Conservation (phyloP, 805 yeast genomes). For the Komagataella ulmi region DNA sequence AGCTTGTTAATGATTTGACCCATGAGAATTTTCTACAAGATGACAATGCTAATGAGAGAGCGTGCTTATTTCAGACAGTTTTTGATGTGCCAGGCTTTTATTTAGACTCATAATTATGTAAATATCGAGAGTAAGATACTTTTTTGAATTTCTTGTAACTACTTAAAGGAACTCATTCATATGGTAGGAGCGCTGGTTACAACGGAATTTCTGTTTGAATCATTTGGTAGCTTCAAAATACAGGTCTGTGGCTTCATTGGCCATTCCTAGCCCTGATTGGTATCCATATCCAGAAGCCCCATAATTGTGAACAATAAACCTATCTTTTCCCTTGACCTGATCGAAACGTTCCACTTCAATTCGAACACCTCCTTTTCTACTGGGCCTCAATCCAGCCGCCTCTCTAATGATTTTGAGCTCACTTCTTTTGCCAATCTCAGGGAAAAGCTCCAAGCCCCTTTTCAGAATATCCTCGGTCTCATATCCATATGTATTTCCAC, state of each 20-base stretch:
- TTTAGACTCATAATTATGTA: background rate
- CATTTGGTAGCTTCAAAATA: background rate
- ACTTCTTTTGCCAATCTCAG: constrained; percentile 29
- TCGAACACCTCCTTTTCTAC: constrained; percentile 63
- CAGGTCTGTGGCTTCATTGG: constrained; percentile 21
- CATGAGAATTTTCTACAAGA: background rate
- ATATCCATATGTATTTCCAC: constrained; percentile 39
- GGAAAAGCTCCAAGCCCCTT: constrained; percentile 40
- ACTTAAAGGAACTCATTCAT: no score
- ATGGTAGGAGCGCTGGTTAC: background rate
- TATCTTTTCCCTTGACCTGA: constrained; percentile 18
- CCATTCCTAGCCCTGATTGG: constrained; percentile 56
- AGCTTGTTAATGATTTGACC: background rate
- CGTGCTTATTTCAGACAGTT: background rate
- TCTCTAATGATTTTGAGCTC: constrained; percentile 41
- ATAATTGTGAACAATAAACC: constrained; percentile 48
- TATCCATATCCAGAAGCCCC: constrained; percentile 61
- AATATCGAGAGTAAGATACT: background rate
- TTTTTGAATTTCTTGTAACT: no score
- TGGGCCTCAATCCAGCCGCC: constrained; percentile 67
- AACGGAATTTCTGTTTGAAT: background rate
- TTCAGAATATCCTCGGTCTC: constrained; percentile 50
- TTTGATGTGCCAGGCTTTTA: background rate
- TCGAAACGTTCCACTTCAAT: constrained; percentile 40
- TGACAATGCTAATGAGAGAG: background rate